phyloP scores from a whole-genome alignment of 495 filamentous ascomycete species.

The Penicillium manginii region DNA sequence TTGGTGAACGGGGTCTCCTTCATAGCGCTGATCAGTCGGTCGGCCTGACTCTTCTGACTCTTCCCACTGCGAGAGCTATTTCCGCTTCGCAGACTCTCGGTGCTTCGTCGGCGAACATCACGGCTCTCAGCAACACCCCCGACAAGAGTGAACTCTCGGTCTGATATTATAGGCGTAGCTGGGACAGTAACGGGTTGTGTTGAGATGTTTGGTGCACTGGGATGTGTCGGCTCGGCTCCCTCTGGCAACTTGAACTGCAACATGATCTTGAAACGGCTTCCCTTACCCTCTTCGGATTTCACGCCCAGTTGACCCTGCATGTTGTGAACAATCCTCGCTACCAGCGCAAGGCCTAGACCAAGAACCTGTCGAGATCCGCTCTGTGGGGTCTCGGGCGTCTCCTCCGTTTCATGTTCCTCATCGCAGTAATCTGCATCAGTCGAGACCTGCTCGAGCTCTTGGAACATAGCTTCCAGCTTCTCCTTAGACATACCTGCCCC shows the following conservation, averaged over 20 bases:
- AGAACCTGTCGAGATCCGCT: slow-evolving; percentile 51
- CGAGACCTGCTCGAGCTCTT: slow-evolving; percentile 86
- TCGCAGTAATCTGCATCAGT: slow-evolving; percentile 42
- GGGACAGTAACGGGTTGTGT: slow-evolving; percentile 10
- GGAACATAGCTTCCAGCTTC: slow-evolving; percentile 77
- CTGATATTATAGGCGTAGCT: slow-evolving; percentile 21
- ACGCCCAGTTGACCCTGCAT: slow-evolving; percentile 89
- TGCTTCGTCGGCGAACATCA: slow-evolving; percentile 37
- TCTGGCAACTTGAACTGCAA: slow-evolving; percentile 43
- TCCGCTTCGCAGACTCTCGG: slow-evolving; percentile 57
- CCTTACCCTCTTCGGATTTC: slow-evolving; percentile 84
- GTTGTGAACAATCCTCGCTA: slow-evolving; percentile 82
- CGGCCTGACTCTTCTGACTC: slow-evolving; percentile 75
- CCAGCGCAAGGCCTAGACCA: slow-evolving; percentile 84
- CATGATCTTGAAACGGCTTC: slow-evolving; percentile 71
- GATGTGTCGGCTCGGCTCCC: slow-evolving; percentile 5
- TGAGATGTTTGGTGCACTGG: slow-evolving; percentile 7
- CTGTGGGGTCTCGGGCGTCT: background rate
- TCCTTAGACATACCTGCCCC: slow-evolving; percentile 75
- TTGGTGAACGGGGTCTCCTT: slow-evolving; percentile 59
- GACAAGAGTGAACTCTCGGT: slow-evolving; percentile 42
- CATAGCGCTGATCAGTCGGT: slow-evolving; percentile 76
- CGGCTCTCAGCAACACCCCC: slow-evolving; percentile 12
- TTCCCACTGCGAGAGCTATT: slow-evolving; percentile 56
- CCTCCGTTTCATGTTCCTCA: slow-evolving; percentile 3